These are phyloP conservation scores for Arthrobotrys pseudoclavata DNA, from an alignment of 2,329 filamentous ascomycete species.

Conservation along the genomic window DNA sequence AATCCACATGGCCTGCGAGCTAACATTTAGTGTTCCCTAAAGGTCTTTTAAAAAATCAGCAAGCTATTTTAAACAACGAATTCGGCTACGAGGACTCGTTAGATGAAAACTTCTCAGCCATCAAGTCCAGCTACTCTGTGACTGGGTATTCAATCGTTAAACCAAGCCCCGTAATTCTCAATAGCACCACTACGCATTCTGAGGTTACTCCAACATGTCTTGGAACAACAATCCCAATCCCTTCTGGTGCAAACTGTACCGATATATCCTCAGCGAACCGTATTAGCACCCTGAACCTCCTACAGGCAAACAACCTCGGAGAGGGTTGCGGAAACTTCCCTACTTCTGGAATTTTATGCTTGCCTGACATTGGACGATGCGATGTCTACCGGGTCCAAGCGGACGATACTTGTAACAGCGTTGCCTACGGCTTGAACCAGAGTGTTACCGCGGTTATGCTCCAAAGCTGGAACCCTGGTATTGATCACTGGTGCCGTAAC, in stretches of 20 bases:
- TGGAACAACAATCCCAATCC: conserved; percentile 42
- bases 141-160: conserved; percentile 41
- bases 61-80: conserved; percentile 37
- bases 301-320: conserved; percentile 62
- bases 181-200: conserved; percentile 38
- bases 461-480: conserved; percentile 63
- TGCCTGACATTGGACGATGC: conserved; percentile 60
- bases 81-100: conserved; percentile 48
- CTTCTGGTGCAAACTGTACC: conserved; percentile 47
- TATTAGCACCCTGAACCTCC: conserved; percentile 60
- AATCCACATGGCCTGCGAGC: conserved; percentile 6
- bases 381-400: conserved; percentile 59
- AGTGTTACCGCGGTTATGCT: conserved; percentile 61
- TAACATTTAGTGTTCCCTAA: conserved; percentile 15
- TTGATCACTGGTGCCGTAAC: conserved; percentile 61
- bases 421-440: conserved; percentile 55
- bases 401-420: conserved; percentile 61
- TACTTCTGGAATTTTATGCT: conserved; percentile 61
- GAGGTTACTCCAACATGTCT: conserved; percentile 45
- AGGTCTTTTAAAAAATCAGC: conserved; percentile 47
- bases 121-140: conserved; percentile 46
- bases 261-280: conserved; percentile 48
- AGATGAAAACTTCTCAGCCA: conserved; percentile 36
- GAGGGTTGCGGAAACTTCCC: conserved; percentile 62
- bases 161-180: conserved; percentile 45